These are phyloP conservation scores for Euphorbia pulcherrima DNA, from an alignment of 345 rosid species.

Conservation along the genomic window DNA sequence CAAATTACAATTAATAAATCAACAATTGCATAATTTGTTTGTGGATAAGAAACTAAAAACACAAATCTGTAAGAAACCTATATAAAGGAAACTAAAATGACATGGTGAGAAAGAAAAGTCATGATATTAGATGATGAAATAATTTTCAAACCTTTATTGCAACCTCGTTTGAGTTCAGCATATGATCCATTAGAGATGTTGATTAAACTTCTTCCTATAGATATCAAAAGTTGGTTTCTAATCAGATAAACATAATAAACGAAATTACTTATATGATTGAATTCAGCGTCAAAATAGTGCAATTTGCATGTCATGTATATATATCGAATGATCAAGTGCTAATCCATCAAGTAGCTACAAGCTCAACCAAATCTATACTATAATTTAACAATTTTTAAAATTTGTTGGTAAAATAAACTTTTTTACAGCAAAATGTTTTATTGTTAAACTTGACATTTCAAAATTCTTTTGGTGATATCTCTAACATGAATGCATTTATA, in stretches of 20 bases:
- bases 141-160: slow-evolving; percentile 35
- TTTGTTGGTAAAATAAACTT: no score
- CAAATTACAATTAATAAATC: no score
- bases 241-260: slow-evolving; percentile 8
- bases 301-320: background rate
- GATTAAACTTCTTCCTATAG: slow-evolving; percentile 21
- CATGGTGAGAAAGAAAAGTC: background rate
- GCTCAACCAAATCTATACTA: background rate
- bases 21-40: no score
- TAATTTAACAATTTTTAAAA: no score
- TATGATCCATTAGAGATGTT: slow-evolving; percentile 43
- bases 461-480: no score
- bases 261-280: no score
- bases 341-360: background rate
- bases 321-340: background rate
- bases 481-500: background rate
- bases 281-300: no score
- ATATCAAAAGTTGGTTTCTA: background rate
- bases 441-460: no score
- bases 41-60: background rate
- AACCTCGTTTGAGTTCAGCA: slow-evolving; percentile 26
- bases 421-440: no score
- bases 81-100: background rate
- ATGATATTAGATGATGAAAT: background rate
- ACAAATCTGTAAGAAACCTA: background rate